Conservation (phyloP, 2,329 filamentous ascomycete genomes). For the Aspergillus felis region DNA sequence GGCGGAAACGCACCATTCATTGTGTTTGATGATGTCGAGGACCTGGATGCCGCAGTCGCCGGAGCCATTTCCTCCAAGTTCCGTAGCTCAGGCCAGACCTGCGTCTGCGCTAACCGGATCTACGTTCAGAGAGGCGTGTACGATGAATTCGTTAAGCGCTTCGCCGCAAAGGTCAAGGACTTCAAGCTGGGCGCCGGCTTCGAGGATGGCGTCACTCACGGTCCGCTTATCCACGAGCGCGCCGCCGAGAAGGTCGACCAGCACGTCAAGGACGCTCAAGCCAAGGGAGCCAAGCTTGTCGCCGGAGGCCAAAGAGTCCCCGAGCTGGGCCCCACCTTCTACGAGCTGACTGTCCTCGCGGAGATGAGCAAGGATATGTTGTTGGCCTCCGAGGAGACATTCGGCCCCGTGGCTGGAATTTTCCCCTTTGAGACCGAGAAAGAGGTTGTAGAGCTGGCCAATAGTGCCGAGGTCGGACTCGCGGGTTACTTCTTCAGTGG, state of each 20-base stretch:
- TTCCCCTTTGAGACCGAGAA: constrained; percentile 87
- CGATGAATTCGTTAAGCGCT: constrained; percentile 52
- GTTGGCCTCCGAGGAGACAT: constrained; percentile 84
- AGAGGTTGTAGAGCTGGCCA: constrained; percentile 81
- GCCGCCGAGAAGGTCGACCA: constrained; percentile 74
- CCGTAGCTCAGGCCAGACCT: constrained; percentile 91
- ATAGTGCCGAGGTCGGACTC: constrained; percentile 77
- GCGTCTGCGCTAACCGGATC: constrained; percentile 69
- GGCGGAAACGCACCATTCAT: constrained; percentile 96
- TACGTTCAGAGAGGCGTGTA: constrained; percentile 52
- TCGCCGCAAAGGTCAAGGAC: constrained; percentile 50
- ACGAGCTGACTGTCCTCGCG: constrained; percentile 81
- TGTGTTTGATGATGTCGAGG: constrained; percentile 84
- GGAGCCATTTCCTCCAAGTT: constrained; percentile 88
- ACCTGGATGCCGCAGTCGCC: constrained; percentile 76
- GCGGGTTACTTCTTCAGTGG: constrained; percentile 89
- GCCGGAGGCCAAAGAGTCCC: constrained; percentile 70
- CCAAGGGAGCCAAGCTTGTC: constrained; percentile 71
- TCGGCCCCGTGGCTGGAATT: constrained; percentile 86
- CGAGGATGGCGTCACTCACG: constrained; percentile 44
- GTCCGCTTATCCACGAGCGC: constrained; percentile 66
- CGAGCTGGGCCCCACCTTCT: constrained; percentile 80
- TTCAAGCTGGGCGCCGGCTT: constrained; percentile 49
- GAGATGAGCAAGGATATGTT: constrained; percentile 84
- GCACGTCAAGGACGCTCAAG: constrained; percentile 74